Percentiles rank a stretch among this genome's conserved stretches.
Conservation (phyloP, 2,329 filamentous ascomycete species). For the Thermomyces lanuginosus region DNA sequence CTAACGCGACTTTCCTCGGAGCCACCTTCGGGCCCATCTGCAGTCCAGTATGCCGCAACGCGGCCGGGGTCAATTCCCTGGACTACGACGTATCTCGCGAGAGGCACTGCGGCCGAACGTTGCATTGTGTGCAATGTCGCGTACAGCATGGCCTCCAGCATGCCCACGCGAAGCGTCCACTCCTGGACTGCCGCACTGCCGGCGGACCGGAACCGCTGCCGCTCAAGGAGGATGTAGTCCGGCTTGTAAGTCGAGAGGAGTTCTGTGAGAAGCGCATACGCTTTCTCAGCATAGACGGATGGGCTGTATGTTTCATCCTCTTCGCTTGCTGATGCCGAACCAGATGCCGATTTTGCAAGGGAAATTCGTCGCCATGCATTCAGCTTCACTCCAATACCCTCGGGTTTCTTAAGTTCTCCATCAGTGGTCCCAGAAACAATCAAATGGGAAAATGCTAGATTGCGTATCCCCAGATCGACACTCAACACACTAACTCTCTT, state of each 20-base stretch:
- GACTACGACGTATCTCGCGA: no score
- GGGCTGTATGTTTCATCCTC: constrained; percentile 33
- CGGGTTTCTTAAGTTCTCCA: constrained; percentile 9
- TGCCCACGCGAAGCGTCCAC: constrained; percentile 71
- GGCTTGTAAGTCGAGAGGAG: constrained; percentile 39
- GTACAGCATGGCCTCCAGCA: constrained; percentile 68
- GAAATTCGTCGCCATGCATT: constrained; percentile 28
- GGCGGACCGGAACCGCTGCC: constrained; percentile 48
- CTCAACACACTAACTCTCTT: constrained; percentile 44
- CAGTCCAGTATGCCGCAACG: constrained; percentile 41
- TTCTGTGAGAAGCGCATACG: constrained; percentile 38
- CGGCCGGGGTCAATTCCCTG: constrained; percentile 37
- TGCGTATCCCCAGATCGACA: constrained; percentile 72
- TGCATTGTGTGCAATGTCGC: constrained; percentile 46
- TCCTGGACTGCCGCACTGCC: constrained; percentile 52
- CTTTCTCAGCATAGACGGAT: constrained; percentile 36
- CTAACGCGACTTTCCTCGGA: constrained; percentile 3
- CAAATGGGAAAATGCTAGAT: constrained; percentile 58
- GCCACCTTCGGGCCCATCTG: constrained; percentile 9
- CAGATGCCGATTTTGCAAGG: background rate
- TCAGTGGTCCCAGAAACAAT: constrained; percentile 13
- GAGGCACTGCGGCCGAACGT: constrained; percentile 27
- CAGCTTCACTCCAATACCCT: constrained; percentile 11
- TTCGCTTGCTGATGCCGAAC: background rate
- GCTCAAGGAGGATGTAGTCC: constrained; percentile 54